Evolutionary conservation across 768 basidiomycete genomes (phyloP), one percentile per base, ranked within the genome.

Genomic region (Exsudoporus frostii): DNA sequence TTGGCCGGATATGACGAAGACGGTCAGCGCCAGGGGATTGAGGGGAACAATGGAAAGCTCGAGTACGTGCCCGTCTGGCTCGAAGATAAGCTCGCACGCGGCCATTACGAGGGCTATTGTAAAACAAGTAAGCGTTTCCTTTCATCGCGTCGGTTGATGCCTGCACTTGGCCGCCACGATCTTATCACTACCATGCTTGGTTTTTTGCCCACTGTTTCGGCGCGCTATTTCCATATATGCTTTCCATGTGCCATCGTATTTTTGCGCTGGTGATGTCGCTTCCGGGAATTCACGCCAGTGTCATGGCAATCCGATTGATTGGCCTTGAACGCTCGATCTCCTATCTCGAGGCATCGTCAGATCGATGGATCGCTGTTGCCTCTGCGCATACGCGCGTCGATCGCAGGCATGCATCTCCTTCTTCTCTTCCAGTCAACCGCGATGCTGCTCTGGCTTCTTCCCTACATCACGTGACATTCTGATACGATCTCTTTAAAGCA

Each of bases 31-130:
- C 82, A 83, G 55, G 85, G 84, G 38, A 77, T 79, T 22, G 61
- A 50, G 22, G 60, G 68, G 15, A 69, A 75, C 41, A 70, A 73
- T 32, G 68, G 81, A 57, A 83, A 79, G 64, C 84, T 88, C 44
- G 79, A 74, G 14, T 97, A 92, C 60, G 82, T 90, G 7, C 94
- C 96, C 5, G 90, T 99, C 13, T 97, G 91, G 90, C 76, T 95
- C 33, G 86, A 90, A 61, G 90, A 92, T 62, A 82, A 88, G 67
- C 82, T 93, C 36, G 93, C 92, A 20, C 90, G 93, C 63, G 92
- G 88, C 0, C 94, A 97, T 68, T 97, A 98, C 67, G 94, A 98
- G 60, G 95, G 94, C 1, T 98, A 97, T 70, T 98, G 95, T 81
- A 99, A 99, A 71, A 86, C 88, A 65, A 96, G 93, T 95, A 63